Percentiles rank a stretch among this genome's conserved stretches.
These are phyloP conservation scores for Pulveroboletus sp. DNA, from an alignment of 768 basidiomycete genomes.

Conservation along the genomic window DNA sequence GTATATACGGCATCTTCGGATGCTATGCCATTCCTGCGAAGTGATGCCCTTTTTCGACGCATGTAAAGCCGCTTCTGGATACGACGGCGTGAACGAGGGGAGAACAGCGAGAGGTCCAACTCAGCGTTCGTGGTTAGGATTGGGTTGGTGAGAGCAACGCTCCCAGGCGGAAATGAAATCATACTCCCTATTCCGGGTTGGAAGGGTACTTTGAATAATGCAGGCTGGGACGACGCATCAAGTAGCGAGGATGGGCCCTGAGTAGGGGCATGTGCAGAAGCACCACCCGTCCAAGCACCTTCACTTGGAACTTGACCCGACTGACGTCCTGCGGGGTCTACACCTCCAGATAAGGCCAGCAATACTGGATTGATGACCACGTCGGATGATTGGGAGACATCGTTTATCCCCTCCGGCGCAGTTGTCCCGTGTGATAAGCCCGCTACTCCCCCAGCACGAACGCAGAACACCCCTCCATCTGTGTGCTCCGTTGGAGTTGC, in stretches of 20 bases:
- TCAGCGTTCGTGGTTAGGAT: not conserved
- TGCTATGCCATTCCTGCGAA: conserved; percentile 31
- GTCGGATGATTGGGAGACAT: conserved; percentile 4
- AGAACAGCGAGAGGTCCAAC: conserved; percentile 29
- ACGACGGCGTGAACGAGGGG: conserved; percentile 50
- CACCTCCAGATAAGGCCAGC: conserved; percentile 22
- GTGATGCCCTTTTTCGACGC: conserved; percentile 61
- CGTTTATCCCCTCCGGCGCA: not conserved
- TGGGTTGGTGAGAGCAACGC: not conserved
- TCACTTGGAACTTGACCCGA: not conserved
- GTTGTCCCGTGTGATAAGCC: not conserved
- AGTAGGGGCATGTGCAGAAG: not conserved
- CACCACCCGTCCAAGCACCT: not conserved
- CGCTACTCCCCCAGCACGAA: not conserved
- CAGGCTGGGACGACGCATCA: no score
- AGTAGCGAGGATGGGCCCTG: not conserved
- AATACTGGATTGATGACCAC: conserved; percentile 30
- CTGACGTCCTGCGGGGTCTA: not conserved
- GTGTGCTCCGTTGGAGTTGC: not conserved
- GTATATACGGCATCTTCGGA: not conserved
- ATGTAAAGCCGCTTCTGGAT: conserved; percentile 62
- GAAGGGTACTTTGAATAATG: no score
- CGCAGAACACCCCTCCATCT: conserved; percentile 2
- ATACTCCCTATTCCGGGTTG: not conserved
- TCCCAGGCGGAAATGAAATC: not conserved